Conservation (phyloP, 768 basidiomycete genomes). For the Suillus americanus region DNA sequence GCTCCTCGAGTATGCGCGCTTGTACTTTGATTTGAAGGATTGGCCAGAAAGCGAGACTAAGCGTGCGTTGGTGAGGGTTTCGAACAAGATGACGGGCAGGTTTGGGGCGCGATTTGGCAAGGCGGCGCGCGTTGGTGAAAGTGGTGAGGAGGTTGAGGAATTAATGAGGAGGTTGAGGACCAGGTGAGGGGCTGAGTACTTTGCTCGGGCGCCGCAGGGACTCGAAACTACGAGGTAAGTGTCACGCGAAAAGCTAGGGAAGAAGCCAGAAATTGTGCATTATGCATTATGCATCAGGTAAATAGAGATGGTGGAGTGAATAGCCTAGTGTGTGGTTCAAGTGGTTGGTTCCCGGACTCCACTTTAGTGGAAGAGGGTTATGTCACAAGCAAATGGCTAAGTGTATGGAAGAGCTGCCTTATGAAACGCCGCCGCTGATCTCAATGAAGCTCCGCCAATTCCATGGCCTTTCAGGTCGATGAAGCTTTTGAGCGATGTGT, state of each 20-base stretch:
- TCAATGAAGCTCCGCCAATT: too few species aligned
- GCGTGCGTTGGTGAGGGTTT: conserved; percentile 53
- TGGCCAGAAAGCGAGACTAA: conserved; percentile 77
- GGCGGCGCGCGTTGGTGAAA: background rate
- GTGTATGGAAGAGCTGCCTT: too few species aligned
- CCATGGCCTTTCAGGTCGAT: too few species aligned
- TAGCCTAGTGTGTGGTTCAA: too few species aligned
- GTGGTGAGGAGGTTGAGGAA: background rate
- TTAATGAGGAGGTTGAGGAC: background rate
- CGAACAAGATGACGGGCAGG: conserved; percentile 54
- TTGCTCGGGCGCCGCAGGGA: background rate
- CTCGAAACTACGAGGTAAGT: background rate
- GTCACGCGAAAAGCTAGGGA: background rate
- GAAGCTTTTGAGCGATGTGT: too few species aligned
- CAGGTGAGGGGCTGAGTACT: background rate
- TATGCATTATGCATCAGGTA: background rate
- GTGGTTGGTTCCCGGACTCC: too few species aligned
- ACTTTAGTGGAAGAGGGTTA: too few species aligned
- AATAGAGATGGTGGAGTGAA: background rate
- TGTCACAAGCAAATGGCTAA: too few species aligned
- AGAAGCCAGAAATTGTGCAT: background rate
- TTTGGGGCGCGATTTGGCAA: conserved; percentile 14
- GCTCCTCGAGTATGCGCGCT: conserved; percentile 60
- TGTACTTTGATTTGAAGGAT: conserved; percentile 66
- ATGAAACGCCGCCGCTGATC: too few species aligned